Evolutionary conservation across 2,329 filamentous ascomycete genomes (phyloP).

Genomic region (Lasiodiplodia citricola): DNA sequence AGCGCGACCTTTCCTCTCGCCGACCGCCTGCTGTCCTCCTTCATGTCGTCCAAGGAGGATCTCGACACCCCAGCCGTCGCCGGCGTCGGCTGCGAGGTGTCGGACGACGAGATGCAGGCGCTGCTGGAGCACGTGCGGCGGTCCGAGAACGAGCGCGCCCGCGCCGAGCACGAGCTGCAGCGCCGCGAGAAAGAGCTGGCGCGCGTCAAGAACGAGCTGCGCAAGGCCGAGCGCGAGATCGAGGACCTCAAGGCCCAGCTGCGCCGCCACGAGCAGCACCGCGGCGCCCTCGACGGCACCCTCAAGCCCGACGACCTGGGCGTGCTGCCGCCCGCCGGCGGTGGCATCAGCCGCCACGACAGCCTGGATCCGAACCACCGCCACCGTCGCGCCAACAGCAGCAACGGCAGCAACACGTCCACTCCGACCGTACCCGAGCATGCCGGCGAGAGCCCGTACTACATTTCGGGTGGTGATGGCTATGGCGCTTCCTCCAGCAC

Average conservation of each 20-base stretch:
- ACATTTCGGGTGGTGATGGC: neutral
- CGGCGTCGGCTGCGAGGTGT: constrained; percentile 7
- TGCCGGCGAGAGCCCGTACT: neutral
- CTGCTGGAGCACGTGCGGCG: constrained; percentile 17
- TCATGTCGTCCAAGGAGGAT: neutral
- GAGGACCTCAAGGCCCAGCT: constrained; percentile 1
- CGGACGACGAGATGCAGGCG: constrained; percentile 18
- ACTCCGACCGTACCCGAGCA: neutral
- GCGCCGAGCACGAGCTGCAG: constrained; percentile 5
- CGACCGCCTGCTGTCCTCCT: constrained; percentile 3
- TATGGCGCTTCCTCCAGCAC: neutral
- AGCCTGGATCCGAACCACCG: constrained; percentile 5
- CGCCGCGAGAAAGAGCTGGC: constrained; percentile 20
- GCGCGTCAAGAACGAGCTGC: constrained; percentile 21
- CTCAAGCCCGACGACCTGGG: constrained; percentile 1
- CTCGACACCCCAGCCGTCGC: neutral
- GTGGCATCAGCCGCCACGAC: neutral
- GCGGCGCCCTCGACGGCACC: constrained; percentile 1
- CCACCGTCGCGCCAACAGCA: neutral
- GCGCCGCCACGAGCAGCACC: neutral
- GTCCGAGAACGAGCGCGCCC: constrained; percentile 9
- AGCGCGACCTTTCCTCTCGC: neutral
- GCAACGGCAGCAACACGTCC: neutral
- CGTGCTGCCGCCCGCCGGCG: neutral
- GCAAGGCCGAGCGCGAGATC: constrained; percentile 4